Conservation (phyloP, 2,329 filamentous ascomycete species). For the Akanthomyces lecanii region DNA sequence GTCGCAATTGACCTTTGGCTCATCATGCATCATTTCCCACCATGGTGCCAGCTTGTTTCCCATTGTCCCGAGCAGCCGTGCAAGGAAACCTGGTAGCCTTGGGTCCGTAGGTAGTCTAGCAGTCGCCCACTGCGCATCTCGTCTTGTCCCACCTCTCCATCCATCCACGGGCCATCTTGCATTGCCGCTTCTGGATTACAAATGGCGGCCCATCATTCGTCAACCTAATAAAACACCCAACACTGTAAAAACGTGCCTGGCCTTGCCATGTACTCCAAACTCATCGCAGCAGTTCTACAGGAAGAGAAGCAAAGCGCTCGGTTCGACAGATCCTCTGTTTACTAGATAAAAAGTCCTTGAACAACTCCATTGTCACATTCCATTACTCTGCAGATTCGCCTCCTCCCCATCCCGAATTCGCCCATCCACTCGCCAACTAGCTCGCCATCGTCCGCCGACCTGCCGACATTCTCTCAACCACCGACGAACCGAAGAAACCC, state of each 20-base stretch:
- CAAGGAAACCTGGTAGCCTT: too few relatives aligned
- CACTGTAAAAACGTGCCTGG: background rate
- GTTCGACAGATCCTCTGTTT: too few relatives aligned
- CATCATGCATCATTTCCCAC: background rate
- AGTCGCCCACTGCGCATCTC: too few relatives aligned
- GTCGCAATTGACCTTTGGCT: background rate
- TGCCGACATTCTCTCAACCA: conserved; percentile 10
- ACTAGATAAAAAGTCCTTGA: too few relatives aligned
- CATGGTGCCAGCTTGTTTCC: background rate
- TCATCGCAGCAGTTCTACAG: background rate
- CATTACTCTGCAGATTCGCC: background rate
- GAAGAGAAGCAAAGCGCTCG: background rate
- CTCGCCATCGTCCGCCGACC: background rate
- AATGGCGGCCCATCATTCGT: conserved; percentile 19
- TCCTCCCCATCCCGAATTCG: background rate
- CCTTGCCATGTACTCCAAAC: background rate
- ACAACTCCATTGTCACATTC: background rate
- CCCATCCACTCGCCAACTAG: background rate
- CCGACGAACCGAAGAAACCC: conserved; percentile 15
- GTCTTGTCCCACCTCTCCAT: background rate
- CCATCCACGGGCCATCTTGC: background rate
- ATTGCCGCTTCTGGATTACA: conserved; percentile 21
- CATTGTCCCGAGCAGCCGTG: too few relatives aligned
- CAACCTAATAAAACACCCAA: background rate
- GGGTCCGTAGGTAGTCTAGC: too few relatives aligned